phyloP scores from a whole-genome alignment of 805 yeast genomes.

The Kluyveromyces lactis region DNA sequence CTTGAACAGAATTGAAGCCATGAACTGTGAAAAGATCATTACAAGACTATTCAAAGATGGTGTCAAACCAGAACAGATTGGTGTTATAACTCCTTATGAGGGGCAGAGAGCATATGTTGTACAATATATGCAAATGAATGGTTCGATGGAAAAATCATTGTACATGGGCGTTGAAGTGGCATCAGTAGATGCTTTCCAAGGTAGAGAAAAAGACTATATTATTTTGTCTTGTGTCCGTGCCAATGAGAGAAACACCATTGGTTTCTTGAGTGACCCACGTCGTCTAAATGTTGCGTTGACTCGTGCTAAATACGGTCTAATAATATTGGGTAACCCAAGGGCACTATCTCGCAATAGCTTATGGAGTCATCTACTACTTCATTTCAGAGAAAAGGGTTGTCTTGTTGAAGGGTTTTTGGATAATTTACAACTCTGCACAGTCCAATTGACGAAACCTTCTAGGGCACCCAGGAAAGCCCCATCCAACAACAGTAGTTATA shows the following conservation, averaged over 20 bases:
- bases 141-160: slow-evolving; percentile 54
- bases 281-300: slow-evolving; percentile 86
- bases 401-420: slow-evolving; percentile 85
- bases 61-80: slow-evolving; percentile 71
- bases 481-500: slow-evolving; percentile 7
- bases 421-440: slow-evolving; percentile 63
- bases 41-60: slow-evolving; percentile 71
- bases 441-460: slow-evolving; percentile 37
- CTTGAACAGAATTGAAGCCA: slow-evolving; percentile 81
- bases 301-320: slow-evolving; percentile 75
- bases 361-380: slow-evolving; percentile 73
- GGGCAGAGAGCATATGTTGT: slow-evolving; percentile 82
- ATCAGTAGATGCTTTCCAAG: slow-evolving; percentile 97
- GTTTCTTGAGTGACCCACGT: slow-evolving; percentile 77
- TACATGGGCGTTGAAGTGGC: slow-evolving; percentile 78
- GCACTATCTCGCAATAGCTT: slow-evolving; percentile 60
- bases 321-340: slow-evolving; percentile 77
- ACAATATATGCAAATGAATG: slow-evolving; percentile 69
- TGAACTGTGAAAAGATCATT: slow-evolving; percentile 75
- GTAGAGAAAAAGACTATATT: slow-evolving; percentile 93
- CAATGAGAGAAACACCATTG: slow-evolving; percentile 64
- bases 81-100: slow-evolving; percentile 90
- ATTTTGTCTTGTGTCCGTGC: slow-evolving; percentile 93
- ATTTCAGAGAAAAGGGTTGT: slow-evolving; percentile 77
- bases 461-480: slow-evolving; percentile 1